Base-by-base conservation (phyloP, 1,284 basidiomycete species). In the Cutaneotrichosporon dermatis region DNA sequence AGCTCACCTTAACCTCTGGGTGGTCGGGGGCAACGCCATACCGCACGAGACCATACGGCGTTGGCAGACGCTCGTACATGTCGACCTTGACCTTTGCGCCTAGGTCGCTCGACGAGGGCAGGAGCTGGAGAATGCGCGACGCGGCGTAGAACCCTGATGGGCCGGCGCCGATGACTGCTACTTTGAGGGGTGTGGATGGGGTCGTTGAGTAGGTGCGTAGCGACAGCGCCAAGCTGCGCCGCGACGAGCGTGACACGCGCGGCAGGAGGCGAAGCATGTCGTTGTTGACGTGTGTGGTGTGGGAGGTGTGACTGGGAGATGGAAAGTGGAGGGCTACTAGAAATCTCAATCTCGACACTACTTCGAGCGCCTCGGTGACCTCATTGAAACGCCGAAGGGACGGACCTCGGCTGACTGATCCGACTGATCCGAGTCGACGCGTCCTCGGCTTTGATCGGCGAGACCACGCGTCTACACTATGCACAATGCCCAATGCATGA, bases 11-110 rank as follows among this genome's bases (percentile, higher is more conserved):
- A 72, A 99, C 95, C 80, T 99, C 95, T 1, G 95, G 93, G 77
- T 99, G 96, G 79, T 99, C 96, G 43, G 96, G 95, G 8, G 96
- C 96, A 6, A 99, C 96, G 1, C 96, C 95, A 70, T 96, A 99
- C 44, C 96, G 82, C 1, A 95, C 93, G 0, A 99, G 83, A 0
- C 96, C 96, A 73, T 96, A 91, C 3, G 96, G 96, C 36, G 91
- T 87, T 82, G 95, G 97, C 3, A 97, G 82, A 16, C 91, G 83
- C 78, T 99, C 96, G 74, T 88, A 99, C 76, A 99, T 80, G 75
- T 99, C 90, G 11, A 99, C 84, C 42, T 83, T 80, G 34, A 89
- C 77, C 41, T 74, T 64, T 74, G 76, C 45, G 68, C 80, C 61
- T 34, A 76, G 69, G 3, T 77, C 66, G 8, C 79, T 76, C 2